Conservation (phyloP, 108 stramenopile genomes). For the Cylindrotheca fusiformis region DNA sequence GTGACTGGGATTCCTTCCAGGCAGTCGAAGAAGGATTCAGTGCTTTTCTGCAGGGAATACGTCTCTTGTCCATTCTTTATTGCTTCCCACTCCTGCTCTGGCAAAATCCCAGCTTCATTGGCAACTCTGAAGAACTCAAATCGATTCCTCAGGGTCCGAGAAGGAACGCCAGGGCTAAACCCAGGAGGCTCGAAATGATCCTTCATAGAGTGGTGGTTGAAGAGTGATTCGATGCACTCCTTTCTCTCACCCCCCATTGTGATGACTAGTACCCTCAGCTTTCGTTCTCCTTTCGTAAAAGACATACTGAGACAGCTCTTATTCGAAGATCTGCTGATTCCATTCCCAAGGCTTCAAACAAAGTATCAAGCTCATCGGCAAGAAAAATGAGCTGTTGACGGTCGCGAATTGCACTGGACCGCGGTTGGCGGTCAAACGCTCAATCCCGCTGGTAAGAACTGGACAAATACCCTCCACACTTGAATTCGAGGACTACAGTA, state of each 20-base stretch:
- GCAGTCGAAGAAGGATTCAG: conserved; percentile 34
- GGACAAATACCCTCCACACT: too few species aligned
- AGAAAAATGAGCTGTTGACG: too few species aligned
- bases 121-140: conserved; percentile 46
- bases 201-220: conserved; percentile 51
- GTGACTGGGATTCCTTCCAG: conserved; percentile 37
- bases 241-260: conserved; percentile 59
- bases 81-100: conserved; percentile 60
- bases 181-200: conserved; percentile 62
- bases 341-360: too few species aligned
- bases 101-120: conserved; percentile 66
- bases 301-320: too few species aligned
- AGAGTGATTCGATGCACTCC: conserved; percentile 53
- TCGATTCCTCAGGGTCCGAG: conserved; percentile 61
- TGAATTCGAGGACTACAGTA: too few species aligned
- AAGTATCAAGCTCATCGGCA: too few species aligned
- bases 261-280: conserved; percentile 74
- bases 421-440: too few species aligned
- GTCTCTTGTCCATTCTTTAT: conserved; percentile 18
- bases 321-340: too few species aligned
- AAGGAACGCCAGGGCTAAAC: conserved; percentile 73
- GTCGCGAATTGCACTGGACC: too few species aligned
- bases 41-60: conserved; percentile 3
- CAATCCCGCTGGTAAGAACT: too few species aligned
- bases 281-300: too few species aligned